Conservation (phyloP, 345 rosid species). For the Fremontodendron californicum region DNA sequence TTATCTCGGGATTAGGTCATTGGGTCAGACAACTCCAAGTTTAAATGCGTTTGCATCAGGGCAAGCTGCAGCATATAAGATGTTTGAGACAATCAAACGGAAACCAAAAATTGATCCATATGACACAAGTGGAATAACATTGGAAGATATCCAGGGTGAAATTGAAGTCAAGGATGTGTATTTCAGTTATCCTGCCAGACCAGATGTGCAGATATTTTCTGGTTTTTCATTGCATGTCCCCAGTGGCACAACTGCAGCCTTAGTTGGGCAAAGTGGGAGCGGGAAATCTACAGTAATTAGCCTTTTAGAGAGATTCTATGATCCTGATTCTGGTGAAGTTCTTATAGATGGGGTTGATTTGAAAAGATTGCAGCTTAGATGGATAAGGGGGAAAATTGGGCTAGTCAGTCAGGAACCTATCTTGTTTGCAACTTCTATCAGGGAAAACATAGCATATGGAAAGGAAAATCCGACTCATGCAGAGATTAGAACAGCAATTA, state of each 20-base stretch:
- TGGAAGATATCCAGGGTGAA: conserved; percentile 51
- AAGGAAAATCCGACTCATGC: conserved; percentile 49
- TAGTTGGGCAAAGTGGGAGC: conserved; percentile 80
- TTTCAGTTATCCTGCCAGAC: conserved; percentile 72
- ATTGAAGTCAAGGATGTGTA: conserved; percentile 55
- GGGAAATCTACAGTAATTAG: conserved; percentile 72
- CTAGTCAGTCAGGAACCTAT: conserved; percentile 70
- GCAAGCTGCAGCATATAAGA: conserved; percentile 66
- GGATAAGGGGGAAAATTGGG: conserved; percentile 61
- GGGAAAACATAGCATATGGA: conserved; percentile 65
- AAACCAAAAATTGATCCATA: conserved; percentile 52
- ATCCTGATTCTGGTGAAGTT: conserved; percentile 65
- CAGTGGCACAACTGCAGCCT: conserved; percentile 55
- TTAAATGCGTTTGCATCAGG: conserved; percentile 66
- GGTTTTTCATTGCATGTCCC: conserved; percentile 55
- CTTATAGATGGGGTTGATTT: conserved; percentile 51
- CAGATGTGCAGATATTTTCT: conserved; percentile 54
- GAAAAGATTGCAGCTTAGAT: conserved; percentile 47
- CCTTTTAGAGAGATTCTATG: conserved; percentile 66
- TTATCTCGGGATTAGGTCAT: conserved; percentile 32
- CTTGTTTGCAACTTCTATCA: conserved; percentile 49
- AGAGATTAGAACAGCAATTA: conserved; percentile 53
- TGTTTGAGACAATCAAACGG: conserved; percentile 63
- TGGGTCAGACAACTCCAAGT: conserved; percentile 66
- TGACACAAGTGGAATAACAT: conserved; percentile 36